These are phyloP conservation scores for Solanum paucissectum DNA, from an alignment of 257 asterid species.

Conservation along the genomic window DNA sequence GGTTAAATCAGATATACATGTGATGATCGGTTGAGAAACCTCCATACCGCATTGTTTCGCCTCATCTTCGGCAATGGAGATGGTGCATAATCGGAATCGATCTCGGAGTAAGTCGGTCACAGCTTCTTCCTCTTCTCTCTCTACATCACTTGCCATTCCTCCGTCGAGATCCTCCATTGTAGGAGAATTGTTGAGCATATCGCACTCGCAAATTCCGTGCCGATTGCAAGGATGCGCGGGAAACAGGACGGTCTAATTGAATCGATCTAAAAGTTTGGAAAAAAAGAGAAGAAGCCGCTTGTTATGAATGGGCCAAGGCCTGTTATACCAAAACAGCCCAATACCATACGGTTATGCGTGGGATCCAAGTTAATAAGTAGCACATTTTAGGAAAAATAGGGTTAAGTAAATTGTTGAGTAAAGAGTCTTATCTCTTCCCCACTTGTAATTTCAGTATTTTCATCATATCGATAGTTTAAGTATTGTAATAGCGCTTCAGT, in stretches of 20 bases:
- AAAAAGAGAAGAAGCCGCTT: not conserved
- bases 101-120: slow-evolving; percentile 57
- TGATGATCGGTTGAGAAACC: slow-evolving; percentile 65
- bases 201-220: not conserved
- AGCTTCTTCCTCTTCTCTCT: slow-evolving; percentile 63
- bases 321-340: too few relatives aligned
- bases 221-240: not conserved
- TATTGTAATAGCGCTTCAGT: too few relatives aligned
- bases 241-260: not conserved
- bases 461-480: too few relatives aligned
- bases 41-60: slow-evolving; percentile 73
- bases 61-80: slow-evolving; percentile 75
- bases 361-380: too few relatives aligned
- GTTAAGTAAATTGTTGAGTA: too few relatives aligned
- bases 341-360: too few relatives aligned
- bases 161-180: slow-evolving; percentile 4
- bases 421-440: too few relatives aligned
- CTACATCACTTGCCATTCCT: slow-evolving; percentile 44
- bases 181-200: not conserved
- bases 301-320: too few relatives aligned
- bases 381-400: too few relatives aligned
- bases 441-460: too few relatives aligned
- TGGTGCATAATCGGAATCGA: slow-evolving; percentile 72
- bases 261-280: not conserved
- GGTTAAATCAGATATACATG: slow-evolving; percentile 77